Evolutionary conservation across 345 rosid species (phyloP), one percentile per base, ranked within the genome.

Genomic region (Linum lewisii): DNA sequence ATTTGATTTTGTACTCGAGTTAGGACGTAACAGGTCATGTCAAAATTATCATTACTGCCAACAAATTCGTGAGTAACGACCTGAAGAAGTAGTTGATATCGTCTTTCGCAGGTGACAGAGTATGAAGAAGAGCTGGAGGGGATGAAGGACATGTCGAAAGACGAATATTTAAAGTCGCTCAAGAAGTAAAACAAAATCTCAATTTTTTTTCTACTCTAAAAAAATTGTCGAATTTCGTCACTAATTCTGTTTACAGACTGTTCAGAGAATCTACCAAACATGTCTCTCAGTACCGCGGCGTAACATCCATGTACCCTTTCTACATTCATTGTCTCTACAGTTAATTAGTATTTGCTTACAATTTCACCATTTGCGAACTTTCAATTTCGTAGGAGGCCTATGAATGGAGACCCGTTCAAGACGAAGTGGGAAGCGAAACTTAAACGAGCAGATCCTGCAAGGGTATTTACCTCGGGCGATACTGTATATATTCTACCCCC

Each of bases 341-440:
- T n/a, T n/a, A n/a, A n/a, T n/a, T n/a, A n/a, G n/a, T n/a, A n/a
- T n/a, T n/a, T 2, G 20, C 2, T 20, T 51, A 51, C 32, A 1
- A 23, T 23, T 6, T 24, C 11, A 24, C 59, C 5, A 4, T n/a
- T 5, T 16, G 16, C 22, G 0, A 29, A 2, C n/a, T 21, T 57
- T 32, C 9, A 1, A 6, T 10, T 57, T 11, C 34, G 10, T 20
- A 57, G 60, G 15, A 52, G 24, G 23, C 19, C 47, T 18, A 45
- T 53, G 8, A 16, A 21, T 50, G 67, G 65, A 25, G 67, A 58
- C 56, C 51, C 68, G 0, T 44, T 38, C 21, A 47, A 6, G 19
- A 64, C 32, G 18, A 70, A 57, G 47, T 75, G 79, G 75, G 67
- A 75, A 67, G 73, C 79, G 22, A 71, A 66, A 45, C 52, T 75